A percentile compares a stretch with the other conserved stretches of the same genome.
These are phyloP conservation scores for Talaromyces sp. DNA, from an alignment of 2,329 filamentous ascomycete species.

Conservation along the genomic window DNA sequence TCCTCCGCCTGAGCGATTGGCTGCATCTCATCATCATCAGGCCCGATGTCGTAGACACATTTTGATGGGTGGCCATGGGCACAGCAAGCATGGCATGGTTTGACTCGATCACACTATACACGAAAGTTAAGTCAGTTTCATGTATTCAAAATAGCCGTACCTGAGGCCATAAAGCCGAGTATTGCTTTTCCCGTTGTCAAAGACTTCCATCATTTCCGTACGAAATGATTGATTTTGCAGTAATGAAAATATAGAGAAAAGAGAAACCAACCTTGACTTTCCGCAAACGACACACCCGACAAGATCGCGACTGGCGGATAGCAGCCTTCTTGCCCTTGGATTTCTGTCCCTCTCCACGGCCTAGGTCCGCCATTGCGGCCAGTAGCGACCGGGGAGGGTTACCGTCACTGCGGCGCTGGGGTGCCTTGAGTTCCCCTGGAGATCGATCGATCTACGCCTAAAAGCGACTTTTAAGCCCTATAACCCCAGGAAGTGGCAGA, in stretches of 20 bases:
- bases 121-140: not conserved
- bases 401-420: constrained; percentile 10
- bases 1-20: constrained; percentile 40
- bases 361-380: constrained; percentile 18
- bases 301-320: constrained; percentile 39
- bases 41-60: constrained; percentile 36
- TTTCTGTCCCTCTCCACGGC: constrained; percentile 15
- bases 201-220: too few relatives aligned
- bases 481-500: not conserved
- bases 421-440: constrained; percentile 4
- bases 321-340: constrained; percentile 25
- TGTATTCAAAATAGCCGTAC: not conserved
- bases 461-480: not conserved
- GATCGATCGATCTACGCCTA: constrained; percentile 6
- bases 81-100: constrained; percentile 42
- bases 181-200: not conserved
- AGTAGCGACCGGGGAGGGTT: constrained; percentile 17
- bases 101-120: constrained; percentile 39
- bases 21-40: constrained; percentile 34
- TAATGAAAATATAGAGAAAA: constrained; percentile 14
- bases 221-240: constrained; percentile 1
- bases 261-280: constrained; percentile 39
- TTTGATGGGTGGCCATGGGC: constrained; percentile 41
- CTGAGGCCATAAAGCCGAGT: not conserved
- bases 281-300: constrained; percentile 39